A percentile compares a stretch with the other conserved stretches of the same genome.
Conservation (phyloP, 1,284 basidiomycete species). For the Schizophyllum amplum region DNA sequence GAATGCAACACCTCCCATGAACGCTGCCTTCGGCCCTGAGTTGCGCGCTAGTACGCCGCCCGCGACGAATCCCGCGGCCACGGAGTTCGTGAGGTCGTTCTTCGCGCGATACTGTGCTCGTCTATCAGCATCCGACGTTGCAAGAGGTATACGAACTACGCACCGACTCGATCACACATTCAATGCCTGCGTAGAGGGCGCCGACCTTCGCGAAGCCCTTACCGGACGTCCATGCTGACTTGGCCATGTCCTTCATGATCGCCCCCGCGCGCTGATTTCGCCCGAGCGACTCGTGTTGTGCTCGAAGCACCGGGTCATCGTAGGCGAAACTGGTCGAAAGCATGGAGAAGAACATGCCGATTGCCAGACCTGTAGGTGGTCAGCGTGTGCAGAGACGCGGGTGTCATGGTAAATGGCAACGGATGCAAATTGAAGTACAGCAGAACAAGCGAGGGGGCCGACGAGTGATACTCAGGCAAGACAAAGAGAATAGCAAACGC, state of each 20-base stretch:
- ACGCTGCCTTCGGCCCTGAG: slow-evolving; percentile 74
- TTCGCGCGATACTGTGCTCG: slow-evolving; percentile 80
- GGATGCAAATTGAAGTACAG: not conserved
- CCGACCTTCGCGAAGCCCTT: slow-evolving; percentile 96
- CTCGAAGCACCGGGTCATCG: slow-evolving; percentile 84
- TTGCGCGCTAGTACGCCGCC: slow-evolving; percentile 81
- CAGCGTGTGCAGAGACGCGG: not conserved
- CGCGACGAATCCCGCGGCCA: slow-evolving; percentile 64
- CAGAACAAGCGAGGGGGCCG: slow-evolving; percentile 10
- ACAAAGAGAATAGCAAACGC: slow-evolving; percentile 22
- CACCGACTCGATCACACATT: slow-evolving; percentile 94
- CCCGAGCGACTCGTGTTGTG: slow-evolving; percentile 29
- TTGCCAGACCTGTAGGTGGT: slow-evolving; percentile 62
- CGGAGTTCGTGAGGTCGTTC: slow-evolving; percentile 85
- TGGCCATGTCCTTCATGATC: slow-evolving; percentile 90
- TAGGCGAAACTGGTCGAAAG: slow-evolving; percentile 95
- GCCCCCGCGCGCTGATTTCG: slow-evolving; percentile 34
- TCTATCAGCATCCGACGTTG: slow-evolving; percentile 3
- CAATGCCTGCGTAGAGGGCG: slow-evolving; percentile 86
- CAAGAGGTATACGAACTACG: slow-evolving; percentile 29
- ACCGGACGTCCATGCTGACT: slow-evolving; percentile 85
- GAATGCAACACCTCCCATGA: slow-evolving; percentile 83
- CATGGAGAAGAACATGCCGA: slow-evolving; percentile 93
- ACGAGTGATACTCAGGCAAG: slow-evolving; percentile 4
- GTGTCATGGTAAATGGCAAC: not conserved